Percentiles rank a stretch among this genome's conserved stretches.
These are phyloP conservation scores for Podospora fimiseda DNA, from an alignment of 495 filamentous ascomycete species.

Conservation along the genomic window DNA sequence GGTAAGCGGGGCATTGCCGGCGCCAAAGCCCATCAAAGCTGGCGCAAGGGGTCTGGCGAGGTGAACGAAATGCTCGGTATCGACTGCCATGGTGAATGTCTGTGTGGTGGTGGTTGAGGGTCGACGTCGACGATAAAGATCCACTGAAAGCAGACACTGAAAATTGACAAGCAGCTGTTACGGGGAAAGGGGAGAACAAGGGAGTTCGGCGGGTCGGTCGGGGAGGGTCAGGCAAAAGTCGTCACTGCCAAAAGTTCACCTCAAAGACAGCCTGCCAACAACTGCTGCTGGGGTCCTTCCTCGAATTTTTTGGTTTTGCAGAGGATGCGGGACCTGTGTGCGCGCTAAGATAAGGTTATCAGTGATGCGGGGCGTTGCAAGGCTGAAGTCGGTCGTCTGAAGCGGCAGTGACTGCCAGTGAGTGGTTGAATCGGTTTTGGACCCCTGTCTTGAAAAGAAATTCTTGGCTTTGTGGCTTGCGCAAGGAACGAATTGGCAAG, in stretches of 20 bases:
- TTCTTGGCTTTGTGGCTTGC: too few relatives aligned
- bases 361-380: constrained; percentile 13
- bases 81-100: constrained; percentile 68
- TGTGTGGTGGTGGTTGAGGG: constrained; percentile 14
- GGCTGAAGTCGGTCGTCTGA: too few relatives aligned
- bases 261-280: constrained; percentile 7
- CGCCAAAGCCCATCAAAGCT: constrained; percentile 66
- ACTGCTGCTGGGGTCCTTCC: constrained; percentile 13
- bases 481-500: too few relatives aligned
- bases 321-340: constrained; percentile 32
- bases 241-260: constrained; percentile 11
- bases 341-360: constrained; percentile 37
- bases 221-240: constrained; percentile 15
- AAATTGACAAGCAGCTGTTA: constrained; percentile 17
- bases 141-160: constrained; percentile 7
- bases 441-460: too few relatives aligned
- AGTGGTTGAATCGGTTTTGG: too few relatives aligned
- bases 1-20: constrained; percentile 79
- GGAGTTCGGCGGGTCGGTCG: constrained; percentile 14
- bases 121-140: constrained; percentile 15
- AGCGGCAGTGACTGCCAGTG: too few relatives aligned
- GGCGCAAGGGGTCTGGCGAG: constrained; percentile 87
- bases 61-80: constrained; percentile 78
- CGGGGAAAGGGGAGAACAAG: constrained; percentile 11
- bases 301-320: constrained; percentile 35